A percentile compares a stretch with the other conserved stretches of the same genome.
phyloP scores from a whole-genome alignment of 768 basidiomycete species.

The Trametes villosa region DNA sequence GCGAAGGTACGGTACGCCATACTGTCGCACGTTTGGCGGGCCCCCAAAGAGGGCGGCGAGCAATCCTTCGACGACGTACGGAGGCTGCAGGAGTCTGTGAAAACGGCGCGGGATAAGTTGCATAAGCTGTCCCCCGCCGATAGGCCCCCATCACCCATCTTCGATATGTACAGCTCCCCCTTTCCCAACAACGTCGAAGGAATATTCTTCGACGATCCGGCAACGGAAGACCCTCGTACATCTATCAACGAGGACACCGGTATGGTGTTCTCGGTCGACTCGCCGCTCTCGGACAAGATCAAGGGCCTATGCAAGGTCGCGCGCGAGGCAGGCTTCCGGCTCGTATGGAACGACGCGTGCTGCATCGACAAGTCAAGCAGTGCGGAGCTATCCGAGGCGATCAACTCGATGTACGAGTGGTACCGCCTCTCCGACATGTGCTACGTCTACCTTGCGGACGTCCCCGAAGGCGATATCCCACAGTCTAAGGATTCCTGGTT shows the following conservation, averaged over 20 bases:
- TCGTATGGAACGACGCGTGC: not conserved
- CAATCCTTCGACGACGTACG: not conserved
- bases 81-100: not conserved
- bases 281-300: not conserved
- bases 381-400: not conserved
- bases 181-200: too few relatives aligned
- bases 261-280: not conserved
- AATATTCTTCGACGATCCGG: not conserved
- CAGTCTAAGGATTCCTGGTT: not conserved
- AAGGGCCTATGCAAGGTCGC: not conserved
- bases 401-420: not conserved
- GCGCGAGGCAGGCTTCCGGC: not conserved
- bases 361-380: not conserved
- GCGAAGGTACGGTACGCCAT: not conserved
- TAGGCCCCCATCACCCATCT: too few relatives aligned
- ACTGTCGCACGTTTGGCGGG: not conserved
- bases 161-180: too few relatives aligned
- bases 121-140: too few relatives aligned
- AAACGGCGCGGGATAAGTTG: too few relatives aligned
- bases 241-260: too few relatives aligned
- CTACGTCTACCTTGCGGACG: not conserved
- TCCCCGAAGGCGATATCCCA: not conserved
- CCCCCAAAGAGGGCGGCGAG: not conserved
- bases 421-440: not conserved
- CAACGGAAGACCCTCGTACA: too few relatives aligned